These are phyloP conservation scores for Skeletonema grethae DNA, from an alignment of 108 stramenopile species.

Conservation along the genomic window DNA sequence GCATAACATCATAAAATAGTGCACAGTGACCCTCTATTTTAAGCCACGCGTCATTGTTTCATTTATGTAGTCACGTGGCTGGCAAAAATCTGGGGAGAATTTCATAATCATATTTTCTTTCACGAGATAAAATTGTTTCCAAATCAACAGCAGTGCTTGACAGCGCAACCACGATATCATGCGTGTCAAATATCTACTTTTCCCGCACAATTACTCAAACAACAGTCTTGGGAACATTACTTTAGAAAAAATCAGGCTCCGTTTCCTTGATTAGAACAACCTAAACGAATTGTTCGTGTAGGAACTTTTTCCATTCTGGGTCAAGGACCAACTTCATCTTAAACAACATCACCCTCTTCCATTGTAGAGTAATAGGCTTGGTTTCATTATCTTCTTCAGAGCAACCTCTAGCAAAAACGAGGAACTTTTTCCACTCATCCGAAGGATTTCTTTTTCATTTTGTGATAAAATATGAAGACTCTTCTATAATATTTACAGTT, in stretches of 20 bases:
- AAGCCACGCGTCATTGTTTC: background rate
- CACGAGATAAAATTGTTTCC: background rate
- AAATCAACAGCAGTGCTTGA: background rate
- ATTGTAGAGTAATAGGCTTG: background rate
- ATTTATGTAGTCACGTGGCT: background rate
- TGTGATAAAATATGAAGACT: constrained; percentile 1
- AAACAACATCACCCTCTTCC: background rate
- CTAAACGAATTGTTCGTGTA: background rate
- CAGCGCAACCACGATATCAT: background rate
- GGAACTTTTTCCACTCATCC: constrained; percentile 1
- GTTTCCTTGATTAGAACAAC: background rate
- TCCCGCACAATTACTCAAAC: background rate
- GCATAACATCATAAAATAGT: background rate
- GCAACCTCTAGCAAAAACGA: background rate
- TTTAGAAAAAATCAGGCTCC: background rate
- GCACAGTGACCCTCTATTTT: background rate
- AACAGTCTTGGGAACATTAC: background rate
- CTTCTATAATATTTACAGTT: constrained; percentile 49
- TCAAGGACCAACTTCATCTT: background rate
- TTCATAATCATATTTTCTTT: background rate
- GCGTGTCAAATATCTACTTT: background rate
- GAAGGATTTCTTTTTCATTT: background rate
- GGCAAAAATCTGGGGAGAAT: background rate
- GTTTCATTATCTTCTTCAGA: background rate
- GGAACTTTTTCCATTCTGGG: background rate